Evolutionary conservation across 2,329 filamentous ascomycete species (phyloP).

Genomic region (Raffaelea deltoideospora): DNA sequence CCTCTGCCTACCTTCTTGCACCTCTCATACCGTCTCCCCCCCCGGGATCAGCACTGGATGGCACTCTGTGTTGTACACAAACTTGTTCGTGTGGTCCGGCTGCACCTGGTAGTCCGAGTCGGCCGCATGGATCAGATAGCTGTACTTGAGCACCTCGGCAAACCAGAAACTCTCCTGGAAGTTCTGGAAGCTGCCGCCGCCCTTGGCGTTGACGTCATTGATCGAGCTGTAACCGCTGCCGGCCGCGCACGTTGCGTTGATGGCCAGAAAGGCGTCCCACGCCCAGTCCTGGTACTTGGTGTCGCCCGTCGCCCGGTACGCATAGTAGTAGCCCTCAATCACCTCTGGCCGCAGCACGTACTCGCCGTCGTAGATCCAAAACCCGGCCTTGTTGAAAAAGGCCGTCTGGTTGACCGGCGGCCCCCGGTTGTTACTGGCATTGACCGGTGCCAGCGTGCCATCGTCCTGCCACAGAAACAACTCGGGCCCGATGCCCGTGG

Average conservation of each 20-base stretch:
- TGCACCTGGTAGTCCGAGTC: constrained; percentile 40
- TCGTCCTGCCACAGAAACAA: constrained; percentile 45
- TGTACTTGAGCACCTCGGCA: constrained; percentile 77
- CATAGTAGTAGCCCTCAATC: constrained; percentile 75
- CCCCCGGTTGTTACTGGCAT: constrained; percentile 20
- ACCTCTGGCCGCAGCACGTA: constrained; percentile 71
- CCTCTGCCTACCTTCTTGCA: neutral
- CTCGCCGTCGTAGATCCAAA: constrained; percentile 44
- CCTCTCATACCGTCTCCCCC: neutral
- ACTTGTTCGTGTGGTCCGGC: constrained; percentile 27
- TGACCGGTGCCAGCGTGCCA: constrained; percentile 16
- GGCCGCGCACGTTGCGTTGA: constrained; percentile 47
- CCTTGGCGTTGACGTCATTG: constrained; percentile 44
- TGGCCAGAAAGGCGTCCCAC: constrained; percentile 60
- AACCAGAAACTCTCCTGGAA: constrained; percentile 82
- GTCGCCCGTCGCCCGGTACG: constrained; percentile 65
- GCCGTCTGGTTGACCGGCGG: constrained; percentile 28
- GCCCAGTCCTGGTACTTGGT: constrained; percentile 68
- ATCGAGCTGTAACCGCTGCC: constrained; percentile 55
- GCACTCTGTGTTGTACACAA: constrained; percentile 34
- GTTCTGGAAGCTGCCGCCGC: constrained; percentile 48
- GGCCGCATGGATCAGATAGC: constrained; percentile 53
- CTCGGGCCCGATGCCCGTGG: constrained; percentile 66
- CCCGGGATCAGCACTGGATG: constrained; percentile 18
- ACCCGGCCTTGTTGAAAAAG: constrained; percentile 55